These are phyloP conservation scores for Umbelopsis vinacea DNA, from an alignment of 192 early-diverging fungal genomes.

Conservation along the genomic window DNA sequence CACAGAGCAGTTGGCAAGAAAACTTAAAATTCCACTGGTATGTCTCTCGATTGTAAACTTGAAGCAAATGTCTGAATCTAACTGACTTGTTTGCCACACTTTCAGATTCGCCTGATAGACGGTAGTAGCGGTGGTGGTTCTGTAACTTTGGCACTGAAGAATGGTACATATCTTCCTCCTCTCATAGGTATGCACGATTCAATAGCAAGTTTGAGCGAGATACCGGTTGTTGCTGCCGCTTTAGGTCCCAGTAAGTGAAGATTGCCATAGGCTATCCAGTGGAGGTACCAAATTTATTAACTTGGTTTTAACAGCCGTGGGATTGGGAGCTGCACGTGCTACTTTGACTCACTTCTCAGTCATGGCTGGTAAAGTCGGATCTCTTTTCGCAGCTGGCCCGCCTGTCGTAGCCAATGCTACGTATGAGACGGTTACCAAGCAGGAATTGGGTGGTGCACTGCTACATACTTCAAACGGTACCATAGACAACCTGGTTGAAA, in stretches of 20 bases:
- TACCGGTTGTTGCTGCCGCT: constrained; percentile 38
- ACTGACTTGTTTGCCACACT: background rate
- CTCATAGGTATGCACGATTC: constrained; percentile 43
- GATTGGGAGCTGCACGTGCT: constrained; percentile 41
- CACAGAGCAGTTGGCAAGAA: constrained; percentile 36
- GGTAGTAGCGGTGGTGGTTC: constrained; percentile 44
- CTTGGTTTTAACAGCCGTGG: constrained; percentile 31
- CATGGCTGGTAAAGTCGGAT: constrained; percentile 30
- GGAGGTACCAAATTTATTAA: background rate
- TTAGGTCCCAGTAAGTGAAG: constrained; percentile 35
- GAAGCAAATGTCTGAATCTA: background rate
- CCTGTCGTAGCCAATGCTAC: constrained; percentile 43
- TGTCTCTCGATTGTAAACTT: background rate
- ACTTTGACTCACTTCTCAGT: constrained; percentile 44
- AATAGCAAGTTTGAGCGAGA: constrained; percentile 38
- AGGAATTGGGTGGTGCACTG: constrained; percentile 36
- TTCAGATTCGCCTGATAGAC: constrained; percentile 38
- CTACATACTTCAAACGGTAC: constrained; percentile 43
- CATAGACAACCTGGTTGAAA: constrained; percentile 37
- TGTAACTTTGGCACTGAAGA: constrained; percentile 32
- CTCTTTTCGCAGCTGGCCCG: constrained; percentile 38
- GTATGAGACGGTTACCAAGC: constrained; percentile 38
- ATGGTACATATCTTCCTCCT: constrained; percentile 33
- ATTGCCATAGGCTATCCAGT: no score
- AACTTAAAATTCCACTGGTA: constrained; percentile 35